Percentiles rank a stretch among this genome's conserved stretches.
phyloP scores from a whole-genome alignment of 225 moss, liverwort and hornwort genomes.

The Straminergon stramineum region DNA sequence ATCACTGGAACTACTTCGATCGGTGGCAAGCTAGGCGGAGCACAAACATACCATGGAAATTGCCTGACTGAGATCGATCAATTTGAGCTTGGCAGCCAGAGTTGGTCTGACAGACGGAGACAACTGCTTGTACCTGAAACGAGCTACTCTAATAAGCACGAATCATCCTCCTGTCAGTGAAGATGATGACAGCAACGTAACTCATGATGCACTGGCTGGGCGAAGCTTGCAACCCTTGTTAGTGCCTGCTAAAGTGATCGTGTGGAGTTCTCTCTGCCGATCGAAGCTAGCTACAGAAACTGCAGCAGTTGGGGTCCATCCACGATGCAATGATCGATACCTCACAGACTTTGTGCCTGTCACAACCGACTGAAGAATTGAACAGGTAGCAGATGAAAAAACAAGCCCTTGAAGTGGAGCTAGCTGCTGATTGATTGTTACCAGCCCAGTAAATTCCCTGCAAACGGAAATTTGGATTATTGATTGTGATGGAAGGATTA shows the following conservation, averaged over 20 bases:
- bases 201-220: background rate
- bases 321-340: background rate
- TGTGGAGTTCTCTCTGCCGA: background rate
- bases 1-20: background rate
- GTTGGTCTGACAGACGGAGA: slow-evolving; percentile 5
- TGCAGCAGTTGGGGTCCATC: background rate
- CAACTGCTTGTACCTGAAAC: background rate
- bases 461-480: background rate
- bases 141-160: background rate
- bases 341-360: background rate
- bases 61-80: background rate
- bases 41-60: background rate
- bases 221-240: background rate
- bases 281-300: background rate
- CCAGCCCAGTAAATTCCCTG: background rate
- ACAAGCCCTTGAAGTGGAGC: background rate
- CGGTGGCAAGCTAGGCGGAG: background rate
- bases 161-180: background rate
- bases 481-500: background rate
- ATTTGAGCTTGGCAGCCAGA: background rate
- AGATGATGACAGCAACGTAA: background rate
- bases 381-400: background rate
- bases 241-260: background rate
- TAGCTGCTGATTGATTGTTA: background rate
- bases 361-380: background rate